These are phyloP conservation scores for Colletotrichum acutatum DNA, from an alignment of 2,329 filamentous ascomycete species.

Conservation along the genomic window DNA sequence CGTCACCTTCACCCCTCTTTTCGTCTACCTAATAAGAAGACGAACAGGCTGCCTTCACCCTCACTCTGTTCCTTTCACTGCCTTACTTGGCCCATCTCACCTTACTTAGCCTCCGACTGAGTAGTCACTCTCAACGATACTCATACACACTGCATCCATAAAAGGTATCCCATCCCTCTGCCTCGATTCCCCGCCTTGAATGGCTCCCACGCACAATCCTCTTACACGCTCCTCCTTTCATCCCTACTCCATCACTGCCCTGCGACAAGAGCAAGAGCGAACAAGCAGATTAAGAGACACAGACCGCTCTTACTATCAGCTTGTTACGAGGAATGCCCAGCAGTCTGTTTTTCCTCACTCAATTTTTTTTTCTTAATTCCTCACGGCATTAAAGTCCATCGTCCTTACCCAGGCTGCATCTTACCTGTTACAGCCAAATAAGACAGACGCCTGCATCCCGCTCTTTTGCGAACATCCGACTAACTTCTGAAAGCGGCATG, in stretches of 20 bases:
- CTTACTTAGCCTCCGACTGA: background rate
- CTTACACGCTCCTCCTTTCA: conserved; percentile 35
- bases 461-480: conserved; percentile 19
- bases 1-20: background rate
- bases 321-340: background rate
- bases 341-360: background rate
- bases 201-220: conserved; percentile 25
- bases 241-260: conserved; percentile 23
- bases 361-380: background rate
- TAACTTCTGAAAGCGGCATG: conserved; percentile 30
- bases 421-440: conserved; percentile 30
- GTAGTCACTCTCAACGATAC: background rate
- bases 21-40: background rate
- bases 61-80: background rate
- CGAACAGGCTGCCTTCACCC: background rate
- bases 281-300: conserved; percentile 27
- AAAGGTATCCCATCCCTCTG: conserved; percentile 10
- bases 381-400: background rate
- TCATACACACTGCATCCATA: conserved; percentile 16
- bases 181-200: conserved; percentile 4
- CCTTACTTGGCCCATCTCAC: background rate
- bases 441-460: conserved; percentile 31
- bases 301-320: conserved; percentile 20
- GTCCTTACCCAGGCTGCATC: conserved; percentile 9
- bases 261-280: conserved; percentile 26